Base-by-base conservation (phyloP, 2,329 filamentous ascomycete species). In the Grosmannia serpens region DNA sequence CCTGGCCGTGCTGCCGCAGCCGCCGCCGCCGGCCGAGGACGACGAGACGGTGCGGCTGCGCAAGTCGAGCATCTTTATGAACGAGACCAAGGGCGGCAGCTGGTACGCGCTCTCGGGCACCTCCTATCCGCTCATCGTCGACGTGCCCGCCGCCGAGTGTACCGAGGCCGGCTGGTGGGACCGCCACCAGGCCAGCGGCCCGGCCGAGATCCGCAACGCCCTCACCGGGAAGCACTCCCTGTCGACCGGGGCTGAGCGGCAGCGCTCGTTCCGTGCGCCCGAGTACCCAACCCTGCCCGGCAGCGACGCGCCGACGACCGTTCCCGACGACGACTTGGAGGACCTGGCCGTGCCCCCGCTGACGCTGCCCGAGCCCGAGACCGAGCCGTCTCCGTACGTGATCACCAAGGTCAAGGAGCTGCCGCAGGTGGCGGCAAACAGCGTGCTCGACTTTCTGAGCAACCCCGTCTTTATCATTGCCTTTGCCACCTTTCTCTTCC, bases 81-180 rank as follows among this genome's bases (percentile, higher is more conserved):
- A 96, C 69, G 87, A 86, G 64, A 96, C 91, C 1, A 83, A 88
- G 58, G 76, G 78, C n/a, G 92, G 91, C 33, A 88, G 88, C 61
- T 97, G 92, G 91, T 99, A 92, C 70, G 94, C 91, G 35, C 80
- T 97, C 73, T 96, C 92, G 1, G 92, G 95, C 59, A 80, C 78
- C 47, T 84, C 84, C 10, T 97, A 96, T 65, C 94, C 94, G 4
- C 79, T 92, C 11, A 89, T 96, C 31, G 86, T 65, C 13, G 63
- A 64, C 35, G 60, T 56, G n/a, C 59, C 62, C 3, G 27, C 61
- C 13, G 64, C 64, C n/a, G 54, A 57, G 51, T 65, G 61, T 53
- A 62, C 61, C 8, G 27, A 53, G n/a, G 50, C 55, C n/a, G 62
- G 62, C 54, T 65, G 62, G 62, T 65, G 64, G 64, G 62, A 64